phyloP scores from a whole-genome alignment of 768 basidiomycete genomes.

The Pleurotus salmoneostramineus region DNA sequence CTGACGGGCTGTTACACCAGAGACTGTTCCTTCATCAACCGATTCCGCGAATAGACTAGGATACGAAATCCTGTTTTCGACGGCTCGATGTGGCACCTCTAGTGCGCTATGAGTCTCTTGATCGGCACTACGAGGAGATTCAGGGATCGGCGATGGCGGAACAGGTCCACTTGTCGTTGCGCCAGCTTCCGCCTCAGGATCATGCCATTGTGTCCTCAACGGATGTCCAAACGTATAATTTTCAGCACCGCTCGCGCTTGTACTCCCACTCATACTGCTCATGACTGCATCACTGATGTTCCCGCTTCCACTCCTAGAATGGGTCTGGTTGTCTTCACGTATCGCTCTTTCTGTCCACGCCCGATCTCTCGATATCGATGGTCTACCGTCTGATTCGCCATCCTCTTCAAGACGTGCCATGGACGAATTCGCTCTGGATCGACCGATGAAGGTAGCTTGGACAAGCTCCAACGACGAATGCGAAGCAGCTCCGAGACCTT shows the following conservation, averaged over 20 bases:
- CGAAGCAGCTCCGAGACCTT: constrained; percentile 58
- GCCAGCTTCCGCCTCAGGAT: constrained; percentile 16
- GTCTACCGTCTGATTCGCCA: constrained; percentile 16
- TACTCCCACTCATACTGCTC: constrained; percentile 15
- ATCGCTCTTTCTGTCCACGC: constrained; percentile 4
- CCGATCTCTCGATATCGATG: constrained; percentile 21
- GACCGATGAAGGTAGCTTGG: constrained; percentile 29
- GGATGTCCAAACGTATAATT: constrained; percentile 76
- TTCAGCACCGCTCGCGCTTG: constrained; percentile 21
- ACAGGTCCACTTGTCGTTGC: constrained; percentile 12
- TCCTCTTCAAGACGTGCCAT: constrained; percentile 60
- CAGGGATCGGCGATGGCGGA: constrained; percentile 12
- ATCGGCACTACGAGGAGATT: constrained; percentile 2
- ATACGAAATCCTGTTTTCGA: constrained; percentile 3
- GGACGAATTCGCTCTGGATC: constrained; percentile 62
- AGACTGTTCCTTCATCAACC: constrained; percentile 13
- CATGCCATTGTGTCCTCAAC: constrained; percentile 35
- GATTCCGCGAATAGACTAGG: neutral
- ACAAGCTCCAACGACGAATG: constrained; percentile 58
- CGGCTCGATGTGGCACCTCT: constrained; percentile 3
- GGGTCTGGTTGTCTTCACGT: constrained; percentile 5
- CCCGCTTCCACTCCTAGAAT: constrained; percentile 20
- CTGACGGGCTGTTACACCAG: constrained; percentile 2
- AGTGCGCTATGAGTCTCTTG: neutral
- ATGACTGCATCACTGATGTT: constrained; percentile 14